Evolutionary conservation across 345 rosid genomes (phyloP).

Genomic region (Citrus maxima): DNA sequence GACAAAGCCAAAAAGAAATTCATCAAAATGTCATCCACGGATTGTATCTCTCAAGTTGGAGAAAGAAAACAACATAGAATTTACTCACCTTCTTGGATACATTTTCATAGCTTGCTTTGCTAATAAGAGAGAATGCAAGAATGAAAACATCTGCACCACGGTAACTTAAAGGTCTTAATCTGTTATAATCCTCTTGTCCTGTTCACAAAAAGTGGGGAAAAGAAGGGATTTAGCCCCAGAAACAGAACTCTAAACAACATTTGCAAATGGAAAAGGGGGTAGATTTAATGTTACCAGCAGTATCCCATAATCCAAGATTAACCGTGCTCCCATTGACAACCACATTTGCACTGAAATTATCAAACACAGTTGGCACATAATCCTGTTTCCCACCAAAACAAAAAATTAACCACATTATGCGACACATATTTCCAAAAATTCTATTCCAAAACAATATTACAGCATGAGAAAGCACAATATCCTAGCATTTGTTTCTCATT

Average conservation of each 20-base stretch:
- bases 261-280: not conserved
- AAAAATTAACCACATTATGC: not conserved
- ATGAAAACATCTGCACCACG: constrained; percentile 98
- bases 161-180: constrained; percentile 88
- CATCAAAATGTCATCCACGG: not conserved
- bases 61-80: not conserved
- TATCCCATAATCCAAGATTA: constrained; percentile 95
- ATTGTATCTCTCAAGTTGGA: not conserved
- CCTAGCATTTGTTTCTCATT: not conserved
- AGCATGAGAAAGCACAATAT: not conserved
- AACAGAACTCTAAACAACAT: not conserved
- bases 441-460: not conserved
- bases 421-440: not conserved
- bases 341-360: constrained; percentile 96
- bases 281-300: constrained; percentile 63
- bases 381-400: constrained; percentile 49
- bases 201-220: constrained; percentile 3
- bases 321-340: constrained; percentile 86
- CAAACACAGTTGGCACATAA: constrained; percentile 92
- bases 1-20: constrained; percentile 8
- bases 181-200: constrained; percentile 95
- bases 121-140: constrained; percentile 90
- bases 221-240: not conserved
- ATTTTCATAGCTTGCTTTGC: constrained; percentile 99
- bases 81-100: constrained; percentile 77